These are phyloP conservation scores for Aureobasidium sp. DNA, from an alignment of 2,329 filamentous ascomycete species.

Conservation along the genomic window DNA sequence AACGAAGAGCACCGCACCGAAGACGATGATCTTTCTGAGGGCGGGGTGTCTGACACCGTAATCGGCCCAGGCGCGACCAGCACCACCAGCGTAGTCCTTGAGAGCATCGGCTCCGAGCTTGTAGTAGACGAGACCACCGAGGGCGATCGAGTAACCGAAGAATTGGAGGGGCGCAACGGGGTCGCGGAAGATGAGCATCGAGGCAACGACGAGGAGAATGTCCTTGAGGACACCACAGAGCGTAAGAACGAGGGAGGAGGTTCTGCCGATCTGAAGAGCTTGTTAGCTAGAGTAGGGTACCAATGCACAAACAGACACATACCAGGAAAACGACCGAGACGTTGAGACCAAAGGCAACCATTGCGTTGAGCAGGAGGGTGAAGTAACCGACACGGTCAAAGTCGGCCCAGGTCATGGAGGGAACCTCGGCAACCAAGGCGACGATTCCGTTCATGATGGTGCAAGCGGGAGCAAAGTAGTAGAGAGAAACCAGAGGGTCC, in stretches of 20 bases:
- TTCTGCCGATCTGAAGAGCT: conserved; percentile 67
- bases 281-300: neutral
- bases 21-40: conserved; percentile 67
- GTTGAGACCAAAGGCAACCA: conserved; percentile 72
- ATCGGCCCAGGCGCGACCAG: conserved; percentile 72
- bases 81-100: conserved; percentile 67
- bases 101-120: conserved; percentile 77
- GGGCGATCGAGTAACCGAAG: conserved; percentile 74
- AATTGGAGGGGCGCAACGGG: conserved; percentile 66
- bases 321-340: conserved; percentile 80
- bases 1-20: conserved; percentile 52
- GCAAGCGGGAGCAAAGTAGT: conserved; percentile 83
- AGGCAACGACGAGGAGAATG: conserved; percentile 69
- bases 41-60: conserved; percentile 70
- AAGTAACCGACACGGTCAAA: conserved; percentile 64
- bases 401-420: conserved; percentile 58
- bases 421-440: conserved; percentile 65
- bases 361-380: conserved; percentile 65
- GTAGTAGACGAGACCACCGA: conserved; percentile 74
- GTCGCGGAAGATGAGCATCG: conserved; percentile 74
- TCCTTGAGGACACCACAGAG: conserved; percentile 84
- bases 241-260: conserved; percentile 75
- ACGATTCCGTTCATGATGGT: conserved; percentile 71
- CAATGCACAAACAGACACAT: conserved; percentile 34
- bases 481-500: conserved; percentile 79